These are phyloP conservation scores for Cucurbita pepo DNA, from an alignment of 306 rosid species.

Conservation along the genomic window DNA sequence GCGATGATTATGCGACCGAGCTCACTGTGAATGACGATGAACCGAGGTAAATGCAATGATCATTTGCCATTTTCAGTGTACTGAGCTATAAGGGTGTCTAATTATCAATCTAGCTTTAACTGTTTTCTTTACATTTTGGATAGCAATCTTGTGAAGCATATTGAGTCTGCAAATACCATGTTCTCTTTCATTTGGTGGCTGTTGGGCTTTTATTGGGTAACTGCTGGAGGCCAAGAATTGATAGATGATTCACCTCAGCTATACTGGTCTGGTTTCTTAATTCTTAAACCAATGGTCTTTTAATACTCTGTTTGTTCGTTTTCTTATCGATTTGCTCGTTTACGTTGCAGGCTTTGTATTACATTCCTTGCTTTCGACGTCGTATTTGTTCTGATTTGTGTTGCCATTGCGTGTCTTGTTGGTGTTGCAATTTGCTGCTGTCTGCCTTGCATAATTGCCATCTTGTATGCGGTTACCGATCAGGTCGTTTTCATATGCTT, in stretches of 20 bases:
- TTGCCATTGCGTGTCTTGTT: slow-evolving; percentile 61
- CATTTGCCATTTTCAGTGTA: neutral
- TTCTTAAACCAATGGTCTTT: neutral
- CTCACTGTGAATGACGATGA: slow-evolving; percentile 16
- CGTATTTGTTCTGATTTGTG: slow-evolving; percentile 48
- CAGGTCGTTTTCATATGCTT: slow-evolving; percentile 28
- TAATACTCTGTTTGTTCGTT: neutral
- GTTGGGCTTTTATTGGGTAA: slow-evolving; percentile 84
- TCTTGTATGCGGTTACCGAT: slow-evolving; percentile 45
- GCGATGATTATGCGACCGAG: slow-evolving; percentile 19
- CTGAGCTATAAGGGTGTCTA: neutral
- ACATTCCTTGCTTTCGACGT: slow-evolving; percentile 69
- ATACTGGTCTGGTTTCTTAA: slow-evolving; percentile 49
- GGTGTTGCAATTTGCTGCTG: slow-evolving; percentile 94
- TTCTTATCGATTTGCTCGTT: neutral
- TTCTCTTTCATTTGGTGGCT: slow-evolving; percentile 80
- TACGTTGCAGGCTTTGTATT: slow-evolving; percentile 66
- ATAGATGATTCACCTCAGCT: slow-evolving; percentile 48
- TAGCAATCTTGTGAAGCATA: slow-evolving; percentile 38
- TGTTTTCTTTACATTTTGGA: neutral
- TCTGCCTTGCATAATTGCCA: slow-evolving; percentile 79
- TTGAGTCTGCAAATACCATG: slow-evolving; percentile 57
- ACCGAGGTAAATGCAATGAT: slow-evolving; percentile 25
- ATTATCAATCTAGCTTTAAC: neutral
- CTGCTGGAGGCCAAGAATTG: slow-evolving; percentile 53